Evolutionary conservation across 2,329 filamentous ascomycete species (phyloP).

Genomic region (Fusarium keratoplasticum): DNA sequence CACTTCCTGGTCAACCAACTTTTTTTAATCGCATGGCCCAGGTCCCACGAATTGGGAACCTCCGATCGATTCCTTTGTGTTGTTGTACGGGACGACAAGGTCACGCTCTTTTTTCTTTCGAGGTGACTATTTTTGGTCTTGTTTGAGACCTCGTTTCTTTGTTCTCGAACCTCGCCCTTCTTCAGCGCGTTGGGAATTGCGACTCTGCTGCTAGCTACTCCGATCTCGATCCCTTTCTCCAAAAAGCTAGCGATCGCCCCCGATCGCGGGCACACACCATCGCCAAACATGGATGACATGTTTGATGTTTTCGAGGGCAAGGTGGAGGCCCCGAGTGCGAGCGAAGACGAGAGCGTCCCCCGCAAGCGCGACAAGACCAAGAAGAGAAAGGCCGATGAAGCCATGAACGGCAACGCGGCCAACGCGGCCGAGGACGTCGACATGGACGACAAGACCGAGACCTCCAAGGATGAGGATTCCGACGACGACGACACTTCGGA

Average conservation of each 20-base stretch:
- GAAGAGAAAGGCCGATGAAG: constrained; percentile 88
- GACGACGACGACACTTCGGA: constrained; percentile 53
- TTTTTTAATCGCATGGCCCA: constrained; percentile 38
- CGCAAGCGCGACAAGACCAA: constrained; percentile 74
- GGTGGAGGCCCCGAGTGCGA: constrained; percentile 52
- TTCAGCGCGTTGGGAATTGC: neutral
- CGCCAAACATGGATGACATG: constrained; percentile 75
- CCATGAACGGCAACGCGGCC: constrained; percentile 62
- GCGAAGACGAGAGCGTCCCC: constrained; percentile 57
- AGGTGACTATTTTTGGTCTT: constrained; percentile 5
- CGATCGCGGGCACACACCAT: constrained; percentile 24
- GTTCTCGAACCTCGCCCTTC: neutral
- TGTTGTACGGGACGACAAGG: constrained; percentile 27
- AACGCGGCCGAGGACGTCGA: constrained; percentile 39
- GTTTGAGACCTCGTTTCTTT: neutral
- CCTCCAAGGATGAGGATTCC: constrained; percentile 51
- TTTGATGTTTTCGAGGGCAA: constrained; percentile 85
- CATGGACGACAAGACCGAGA: constrained; percentile 57
- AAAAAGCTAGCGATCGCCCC: constrained; percentile 18
- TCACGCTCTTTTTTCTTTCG: constrained; percentile 1
- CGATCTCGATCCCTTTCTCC: constrained; percentile 25
- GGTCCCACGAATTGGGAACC: constrained; percentile 36
- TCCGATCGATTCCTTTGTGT: constrained; percentile 34
- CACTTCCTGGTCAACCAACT: constrained; percentile 40
- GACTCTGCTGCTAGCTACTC: constrained; percentile 2